Evolutionary conservation across 768 basidiomycete species (phyloP), one percentile per base, ranked within the genome.

Genomic region (Amanita pallidorosea): DNA sequence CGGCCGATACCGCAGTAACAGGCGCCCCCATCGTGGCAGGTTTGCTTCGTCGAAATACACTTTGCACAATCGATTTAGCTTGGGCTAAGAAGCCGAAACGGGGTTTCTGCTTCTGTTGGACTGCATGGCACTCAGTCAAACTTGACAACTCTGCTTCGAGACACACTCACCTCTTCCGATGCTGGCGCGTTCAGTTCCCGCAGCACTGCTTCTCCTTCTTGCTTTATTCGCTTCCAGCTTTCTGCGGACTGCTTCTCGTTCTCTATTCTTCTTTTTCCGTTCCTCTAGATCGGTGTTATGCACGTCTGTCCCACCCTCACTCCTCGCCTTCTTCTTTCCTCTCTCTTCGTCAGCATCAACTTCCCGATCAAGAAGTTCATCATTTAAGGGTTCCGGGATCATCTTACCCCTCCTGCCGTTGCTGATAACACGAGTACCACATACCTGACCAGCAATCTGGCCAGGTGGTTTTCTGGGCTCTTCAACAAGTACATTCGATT

Each of bases 51-150:
- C 79, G 80, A 85, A 85, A 88, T 1, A 89, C 84, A 55, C 75
- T 85, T 57, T 74, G 70, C 4, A 88, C 85, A 3, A 88, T 67
- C 0, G 77, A 76, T 61, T 86, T 88, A 7, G 87, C 81, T 15
- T 74, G 80, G 18, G 81, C 73, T 5, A 89, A 63, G 68, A 89
- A 86, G 1, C 84, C 87, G 52, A 86, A 80, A 34, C 79, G 76
- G 4, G 79, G 66, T 56, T 78, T 78, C 4, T 64, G 61, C 58
- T 69, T 68, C 3, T 67, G 67, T 67, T 72, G 71, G 17, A 60
- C 70, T 70, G 43, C 15, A 47, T 38, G 37, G 27, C 7, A 47
- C 1, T 46, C 45, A 29, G 11, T 33, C 27, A 33, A 3, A 43
- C 31, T 7, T 13, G 8, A 2, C n/a, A 33, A 25, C 22, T 29